Evolutionary conservation across 179 eudicot species (phyloP), one percentile per base, ranked within the genome.

Genomic region (Corrigiola litoralis): DNA sequence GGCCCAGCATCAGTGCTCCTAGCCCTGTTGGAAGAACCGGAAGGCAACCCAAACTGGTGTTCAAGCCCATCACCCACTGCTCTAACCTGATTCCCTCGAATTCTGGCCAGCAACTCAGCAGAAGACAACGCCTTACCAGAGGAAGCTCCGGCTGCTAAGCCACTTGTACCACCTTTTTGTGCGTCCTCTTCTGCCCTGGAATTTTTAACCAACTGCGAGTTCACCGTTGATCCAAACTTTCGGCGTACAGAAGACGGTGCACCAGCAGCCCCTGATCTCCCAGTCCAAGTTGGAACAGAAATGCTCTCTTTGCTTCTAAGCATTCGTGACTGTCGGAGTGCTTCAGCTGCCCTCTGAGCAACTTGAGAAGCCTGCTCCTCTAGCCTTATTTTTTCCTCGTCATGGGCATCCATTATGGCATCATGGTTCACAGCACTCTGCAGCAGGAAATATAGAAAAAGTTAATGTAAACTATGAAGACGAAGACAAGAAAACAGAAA

Each of bases 381-480:
- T 0, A 90, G 81, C 75, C 83, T 87, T 32, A 84, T 64, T 73
- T 90, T 94, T 48, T 94, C 95, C 62, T 86, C 96, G 33, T 86
- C 99, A 12, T 90, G 77, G 67, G 95, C 92, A 53, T 88, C 75
- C 96, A 94, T 82, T 57, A 94, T 90, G n/a, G 83, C 85, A 75
- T 94, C 99, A 66, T 94, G 99, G 75, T 94, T 85, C 74, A 94
- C 75, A 4, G 96, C 99, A 77, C 99, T 94, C 99, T 94, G 82
- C 68, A 70, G 48, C 42, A 61, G 50, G 40, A 58, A 41, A 56
- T 11, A 27, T 36, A 8, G 14, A 28, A 34, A 16, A 49, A 56
- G 36, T 16, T 11, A 14, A 38, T 38, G 49, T 32, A n/a, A 60
- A 40, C 21, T 28, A 14, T 31, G 46, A 49, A 27, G 55, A 54